Conservation (phyloP, 176 grass and related monocot species). For the Triticum dicoccoides region DNA sequence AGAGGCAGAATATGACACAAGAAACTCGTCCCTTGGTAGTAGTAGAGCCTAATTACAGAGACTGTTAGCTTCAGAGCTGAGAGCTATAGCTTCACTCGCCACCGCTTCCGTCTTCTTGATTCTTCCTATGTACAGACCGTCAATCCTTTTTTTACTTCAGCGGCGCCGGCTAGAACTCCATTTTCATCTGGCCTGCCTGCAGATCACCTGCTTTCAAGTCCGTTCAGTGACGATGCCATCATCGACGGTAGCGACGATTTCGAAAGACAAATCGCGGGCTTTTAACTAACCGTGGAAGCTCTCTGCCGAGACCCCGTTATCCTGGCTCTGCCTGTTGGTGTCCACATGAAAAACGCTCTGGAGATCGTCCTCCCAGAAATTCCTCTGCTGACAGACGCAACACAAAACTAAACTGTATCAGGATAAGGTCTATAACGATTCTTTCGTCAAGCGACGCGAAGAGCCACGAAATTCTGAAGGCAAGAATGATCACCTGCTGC, state of each 20-base stretch:
- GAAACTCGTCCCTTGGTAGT: conserved; percentile 14
- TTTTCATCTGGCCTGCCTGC: conserved; percentile 44
- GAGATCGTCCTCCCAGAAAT: conserved; percentile 88
- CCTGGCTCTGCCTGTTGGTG: conserved; percentile 39
- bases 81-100: conserved; percentile 22
- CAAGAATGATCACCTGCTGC: conserved; percentile 63
- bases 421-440: background rate
- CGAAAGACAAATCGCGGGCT: too few species aligned
- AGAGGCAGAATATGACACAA: conserved; percentile 21
- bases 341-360: conserved; percentile 64
- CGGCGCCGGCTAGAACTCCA: conserved; percentile 35
- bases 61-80: conserved; percentile 38
- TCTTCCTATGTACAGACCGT: conserved; percentile 40
- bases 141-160: background rate
- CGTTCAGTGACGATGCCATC: too few species aligned
- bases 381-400: conserved; percentile 55
- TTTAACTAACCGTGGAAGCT: conserved; percentile 51
- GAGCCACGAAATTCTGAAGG: background rate
- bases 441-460: background rate
- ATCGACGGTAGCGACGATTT: too few species aligned
- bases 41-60: conserved; percentile 26
- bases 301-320: conserved; percentile 40
- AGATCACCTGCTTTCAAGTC: conserved; percentile 15
- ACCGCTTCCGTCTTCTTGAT: conserved; percentile 4
- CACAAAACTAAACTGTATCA: background rate